Conservation (phyloP, 2,329 filamentous ascomycete species). For the Corynespora cassiicola region DNA sequence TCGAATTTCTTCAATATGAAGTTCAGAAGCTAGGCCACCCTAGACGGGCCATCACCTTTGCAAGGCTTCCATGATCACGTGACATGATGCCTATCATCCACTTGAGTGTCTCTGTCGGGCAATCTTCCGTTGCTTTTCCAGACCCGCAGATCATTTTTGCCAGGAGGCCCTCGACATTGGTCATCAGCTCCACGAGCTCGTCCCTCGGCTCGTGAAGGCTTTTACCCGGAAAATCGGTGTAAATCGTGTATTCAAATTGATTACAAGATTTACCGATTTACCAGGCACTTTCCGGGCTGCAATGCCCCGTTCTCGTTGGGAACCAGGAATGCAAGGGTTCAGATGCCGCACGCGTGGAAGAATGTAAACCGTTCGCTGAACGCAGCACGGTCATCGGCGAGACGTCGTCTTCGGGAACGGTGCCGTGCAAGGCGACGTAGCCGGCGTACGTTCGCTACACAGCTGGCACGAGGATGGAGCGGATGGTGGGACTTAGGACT, state of each 20-base stretch:
- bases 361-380: slow-evolving; percentile 51
- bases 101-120: slow-evolving; percentile 41
- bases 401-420: slow-evolving; percentile 31
- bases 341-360: slow-evolving; percentile 45
- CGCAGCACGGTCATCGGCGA: slow-evolving; percentile 23
- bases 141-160: slow-evolving; percentile 44
- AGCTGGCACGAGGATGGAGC: slow-evolving; percentile 23
- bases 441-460: slow-evolving; percentile 37
- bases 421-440: slow-evolving; percentile 41
- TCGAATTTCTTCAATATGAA: too few species aligned
- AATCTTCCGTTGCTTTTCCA: slow-evolving; percentile 45
- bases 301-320: slow-evolving; percentile 51
- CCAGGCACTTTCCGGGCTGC: slow-evolving; percentile 47
- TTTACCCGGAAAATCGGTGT: slow-evolving; percentile 46
- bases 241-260: slow-evolving; percentile 60
- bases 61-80: too few species aligned
- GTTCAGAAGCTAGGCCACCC: too few species aligned
- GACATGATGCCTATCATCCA: too few species aligned
- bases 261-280: too few species aligned
- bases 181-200: slow-evolving; percentile 53
- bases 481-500: slow-evolving; percentile 38
- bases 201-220: slow-evolving; percentile 39
- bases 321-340: slow-evolving; percentile 54
- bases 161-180: slow-evolving; percentile 51
- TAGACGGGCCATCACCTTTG: too few species aligned